phyloP scores from a whole-genome alignment of 1,139 yeast species.

The Magnusiomyces paraingens region DNA sequence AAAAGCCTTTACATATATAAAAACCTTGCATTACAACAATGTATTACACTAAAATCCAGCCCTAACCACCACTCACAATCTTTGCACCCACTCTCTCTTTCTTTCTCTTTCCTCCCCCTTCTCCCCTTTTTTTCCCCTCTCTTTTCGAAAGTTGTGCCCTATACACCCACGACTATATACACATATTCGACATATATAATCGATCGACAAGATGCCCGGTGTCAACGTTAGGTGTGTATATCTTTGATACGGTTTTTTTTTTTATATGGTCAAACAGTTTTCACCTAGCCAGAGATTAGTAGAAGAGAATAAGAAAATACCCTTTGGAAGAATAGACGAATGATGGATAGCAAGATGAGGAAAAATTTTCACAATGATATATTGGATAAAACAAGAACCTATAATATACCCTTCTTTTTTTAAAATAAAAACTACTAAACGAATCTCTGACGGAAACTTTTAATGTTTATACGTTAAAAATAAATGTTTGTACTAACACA shows the following conservation, averaged over 20 bases:
- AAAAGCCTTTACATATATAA: not conserved
- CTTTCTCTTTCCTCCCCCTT: constrained; percentile 1
- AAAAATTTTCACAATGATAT: constrained; percentile 1
- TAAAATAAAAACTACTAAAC: too few relatives aligned
- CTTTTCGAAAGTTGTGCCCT: not conserved
- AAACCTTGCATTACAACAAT: too few relatives aligned
- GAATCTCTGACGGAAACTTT: too few relatives aligned
- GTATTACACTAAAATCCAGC: not conserved
- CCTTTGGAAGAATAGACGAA: too few relatives aligned
- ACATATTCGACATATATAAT: constrained; percentile 13
- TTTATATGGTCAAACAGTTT: too few relatives aligned
- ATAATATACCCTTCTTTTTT: not conserved
- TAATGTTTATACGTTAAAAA: too few relatives aligned
- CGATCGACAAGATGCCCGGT: constrained; percentile 76
- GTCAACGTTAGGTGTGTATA: constrained; percentile 90
- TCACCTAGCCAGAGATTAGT: too few relatives aligned
- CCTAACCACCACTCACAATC: not conserved
- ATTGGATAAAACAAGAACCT: not conserved
- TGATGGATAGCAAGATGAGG: not conserved
- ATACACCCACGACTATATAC: not conserved
- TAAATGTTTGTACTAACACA: constrained; percentile 13
- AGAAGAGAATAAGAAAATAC: too few relatives aligned
- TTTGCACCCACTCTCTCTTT: constrained; percentile 1
- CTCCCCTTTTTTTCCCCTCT: not conserved
- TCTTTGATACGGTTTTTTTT: too few relatives aligned